These are phyloP conservation scores for Naganishia friedmannii DNA, from an alignment of 768 basidiomycete genomes.

Conservation along the genomic window DNA sequence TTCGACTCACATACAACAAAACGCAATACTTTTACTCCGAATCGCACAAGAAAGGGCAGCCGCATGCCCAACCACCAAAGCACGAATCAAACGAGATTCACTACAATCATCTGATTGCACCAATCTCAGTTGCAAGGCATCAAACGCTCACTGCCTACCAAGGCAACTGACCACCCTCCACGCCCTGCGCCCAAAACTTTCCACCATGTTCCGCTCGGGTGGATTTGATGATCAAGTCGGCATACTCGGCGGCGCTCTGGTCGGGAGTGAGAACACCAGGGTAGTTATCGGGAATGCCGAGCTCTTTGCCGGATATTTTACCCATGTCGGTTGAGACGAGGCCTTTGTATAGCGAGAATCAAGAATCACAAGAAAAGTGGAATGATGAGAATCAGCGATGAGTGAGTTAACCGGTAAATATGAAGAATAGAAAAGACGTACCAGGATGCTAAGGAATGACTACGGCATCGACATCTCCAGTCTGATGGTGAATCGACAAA, in stretches of 20 bases:
- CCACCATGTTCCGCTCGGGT: slow-evolving; percentile 11
- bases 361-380: no score
- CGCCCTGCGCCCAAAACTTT: slow-evolving; percentile 9
- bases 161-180: not conserved
- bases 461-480: slow-evolving; percentile 6
- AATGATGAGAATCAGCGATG: not conserved
- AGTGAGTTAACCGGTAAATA: not conserved
- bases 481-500: slow-evolving; percentile 28
- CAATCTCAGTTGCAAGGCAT: no score
- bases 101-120: no score
- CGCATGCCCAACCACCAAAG: no score
- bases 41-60: no score
- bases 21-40: no score
- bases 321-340: slow-evolving; percentile 24
- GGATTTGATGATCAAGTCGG: not conserved
- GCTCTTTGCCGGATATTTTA: not conserved
- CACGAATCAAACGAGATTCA: no score
- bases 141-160: no score
- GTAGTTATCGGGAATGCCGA: not conserved
- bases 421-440: not conserved
- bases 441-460: slow-evolving; percentile 25
- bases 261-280: not conserved
- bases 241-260: not conserved
- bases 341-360: not conserved
- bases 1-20: no score